Conservation (phyloP, 371 early-diverging fungal species). For the Blastocladiella emersonii region DNA sequence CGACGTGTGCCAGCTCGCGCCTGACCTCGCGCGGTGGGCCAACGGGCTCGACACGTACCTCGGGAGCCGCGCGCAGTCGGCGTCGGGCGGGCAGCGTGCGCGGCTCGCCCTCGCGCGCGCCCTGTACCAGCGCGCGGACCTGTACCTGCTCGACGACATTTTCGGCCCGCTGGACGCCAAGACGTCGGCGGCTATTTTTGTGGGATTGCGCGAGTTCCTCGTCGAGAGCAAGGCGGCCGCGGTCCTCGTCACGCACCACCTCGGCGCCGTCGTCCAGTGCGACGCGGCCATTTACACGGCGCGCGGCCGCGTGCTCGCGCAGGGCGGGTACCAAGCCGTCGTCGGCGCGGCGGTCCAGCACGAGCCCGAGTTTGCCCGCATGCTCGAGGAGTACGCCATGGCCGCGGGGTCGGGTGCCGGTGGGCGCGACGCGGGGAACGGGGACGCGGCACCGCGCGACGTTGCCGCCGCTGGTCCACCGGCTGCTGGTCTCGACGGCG, state of each 20-base stretch:
- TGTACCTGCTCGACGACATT: constrained; percentile 63
- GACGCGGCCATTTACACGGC: constrained; percentile 59
- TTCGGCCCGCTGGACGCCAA: constrained; percentile 85
- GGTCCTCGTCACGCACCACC: constrained; percentile 83
- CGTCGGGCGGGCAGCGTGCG: constrained; percentile 75
- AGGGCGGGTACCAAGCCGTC: constrained; percentile 48
- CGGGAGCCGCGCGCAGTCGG: constrained; percentile 33
- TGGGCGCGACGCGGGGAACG: too few species aligned
- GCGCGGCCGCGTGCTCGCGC: constrained; percentile 58
- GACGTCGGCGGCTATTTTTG: constrained; percentile 73
- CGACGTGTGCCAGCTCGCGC: not conserved
- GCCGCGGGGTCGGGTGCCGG: too few species aligned
- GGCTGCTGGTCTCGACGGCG: not conserved
- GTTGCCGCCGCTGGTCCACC: too few species aligned
- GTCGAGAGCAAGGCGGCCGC: constrained; percentile 58
- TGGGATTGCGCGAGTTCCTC: constrained; percentile 60
- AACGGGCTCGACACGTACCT: not conserved
- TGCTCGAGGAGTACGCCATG: not conserved
- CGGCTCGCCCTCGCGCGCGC: constrained; percentile 62
- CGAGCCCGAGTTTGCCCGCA: not conserved
- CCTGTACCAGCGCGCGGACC: constrained; percentile 66
- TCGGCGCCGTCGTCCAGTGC: constrained; percentile 56
- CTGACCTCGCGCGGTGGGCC: not conserved
- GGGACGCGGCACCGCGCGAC: too few species aligned
- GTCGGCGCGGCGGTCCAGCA: constrained; percentile 16